Conservation (phyloP, 306 rosid species). For the Cucurbita pepo region DNA sequence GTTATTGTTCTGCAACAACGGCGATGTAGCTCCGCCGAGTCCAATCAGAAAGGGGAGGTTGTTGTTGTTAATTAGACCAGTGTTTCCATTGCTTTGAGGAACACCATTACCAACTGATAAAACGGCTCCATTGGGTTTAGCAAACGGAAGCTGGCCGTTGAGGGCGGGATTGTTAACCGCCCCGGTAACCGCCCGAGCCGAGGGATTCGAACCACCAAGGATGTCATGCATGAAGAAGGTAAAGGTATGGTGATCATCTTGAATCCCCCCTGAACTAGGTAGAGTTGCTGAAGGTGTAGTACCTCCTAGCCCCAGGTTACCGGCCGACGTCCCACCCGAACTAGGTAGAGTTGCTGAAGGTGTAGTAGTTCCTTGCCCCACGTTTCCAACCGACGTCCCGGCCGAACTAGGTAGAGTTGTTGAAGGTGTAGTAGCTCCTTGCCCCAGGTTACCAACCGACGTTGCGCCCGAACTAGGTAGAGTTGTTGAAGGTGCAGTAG, state of each 20-base stretch:
- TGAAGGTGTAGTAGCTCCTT: neutral
- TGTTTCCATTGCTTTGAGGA: conserved; percentile 55
- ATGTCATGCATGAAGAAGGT: conserved; percentile 74
- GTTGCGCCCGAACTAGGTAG: neutral
- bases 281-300: neutral
- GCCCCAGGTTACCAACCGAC: neutral
- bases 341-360: neutral
- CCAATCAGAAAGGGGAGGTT: conserved; percentile 81
- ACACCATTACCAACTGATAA: conserved; percentile 37
- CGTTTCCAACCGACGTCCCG: neutral
- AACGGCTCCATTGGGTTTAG: conserved; percentile 80
- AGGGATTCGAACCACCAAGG: conserved; percentile 64
- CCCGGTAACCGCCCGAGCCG: conserved; percentile 63
- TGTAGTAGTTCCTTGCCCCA: neutral
- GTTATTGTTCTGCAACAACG: conserved; percentile 31
- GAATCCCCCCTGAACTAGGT: neutral
- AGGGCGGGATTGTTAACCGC: conserved; percentile 57
- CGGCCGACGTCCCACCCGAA: neutral
- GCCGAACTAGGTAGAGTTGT: neutral
- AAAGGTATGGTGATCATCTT: conserved; percentile 10
- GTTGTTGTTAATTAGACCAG: conserved; percentile 57
- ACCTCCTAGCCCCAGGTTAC: neutral
- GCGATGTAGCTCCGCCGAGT: conserved; percentile 38
- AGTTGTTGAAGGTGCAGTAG: neutral
- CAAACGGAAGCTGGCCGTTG: conserved; percentile 66